Evolutionary conservation across 108 stramenopile genomes (phyloP), one percentile per base, ranked within the genome.

Genomic region (Pelagomonas calceolata): DNA sequence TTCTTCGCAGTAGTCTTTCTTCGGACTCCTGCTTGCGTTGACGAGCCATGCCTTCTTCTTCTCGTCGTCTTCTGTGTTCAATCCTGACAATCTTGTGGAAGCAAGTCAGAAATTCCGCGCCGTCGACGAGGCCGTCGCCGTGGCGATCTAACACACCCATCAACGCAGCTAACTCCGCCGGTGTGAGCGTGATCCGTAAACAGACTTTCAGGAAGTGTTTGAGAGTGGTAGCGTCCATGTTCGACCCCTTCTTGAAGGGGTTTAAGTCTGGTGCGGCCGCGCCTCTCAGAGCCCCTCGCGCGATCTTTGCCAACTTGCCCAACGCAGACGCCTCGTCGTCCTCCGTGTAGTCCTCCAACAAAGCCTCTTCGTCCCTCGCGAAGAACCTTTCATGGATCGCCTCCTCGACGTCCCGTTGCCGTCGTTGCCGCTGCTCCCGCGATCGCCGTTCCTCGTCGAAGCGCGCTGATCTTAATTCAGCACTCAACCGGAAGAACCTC

Each of bases 141-240:
- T 75, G 68, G 33, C 78, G 78, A 77, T 79, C 79, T 32, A 77
- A 75, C 30, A 31, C 31, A 30, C 69, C 33, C 77, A 78, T 70
- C 16, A 78, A 39, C 15, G 79, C 79, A 17, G 69, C 79, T 21
- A 79, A 70, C 51, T 79, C 73, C 9, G 39, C 69, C 18, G 66
- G 69, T 21, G 79, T 78, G 18, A 79, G 43, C 72, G 36, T 66
- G 31, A 77, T 68, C 36, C 68, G 34, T 77, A 82, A 79, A 3
- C 76, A 72, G 29, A 12, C 3, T 26, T 12, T 3, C 21, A 67
- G 37, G 51, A 26, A 60, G 21, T 60, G 51, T 1, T 3, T 1
- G 7, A 60, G 26, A 1, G 51, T 1, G 7, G 51, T 60, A 17
- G 51, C 21, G 51, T 60, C 51, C 21, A 60, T 17, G 10, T 16